Conservation (phyloP, 1,284 basidiomycete species). For the Moniliophthora roreri region DNA sequence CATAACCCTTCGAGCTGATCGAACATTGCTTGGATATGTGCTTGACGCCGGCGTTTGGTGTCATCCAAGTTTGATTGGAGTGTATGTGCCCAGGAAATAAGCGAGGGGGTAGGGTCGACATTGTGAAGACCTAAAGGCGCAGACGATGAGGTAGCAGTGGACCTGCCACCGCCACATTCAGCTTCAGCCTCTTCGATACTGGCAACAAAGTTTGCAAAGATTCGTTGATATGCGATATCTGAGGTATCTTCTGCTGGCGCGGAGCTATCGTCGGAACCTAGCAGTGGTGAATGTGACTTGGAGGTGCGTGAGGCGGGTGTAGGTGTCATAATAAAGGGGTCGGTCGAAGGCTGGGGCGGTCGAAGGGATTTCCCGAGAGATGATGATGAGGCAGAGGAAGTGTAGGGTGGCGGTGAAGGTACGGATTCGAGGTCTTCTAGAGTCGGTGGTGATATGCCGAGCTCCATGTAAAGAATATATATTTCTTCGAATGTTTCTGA, state of each 20-base stretch:
- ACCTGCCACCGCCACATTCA: conserved; percentile 40
- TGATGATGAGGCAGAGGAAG: conserved; percentile 7
- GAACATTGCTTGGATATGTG: conserved; percentile 82
- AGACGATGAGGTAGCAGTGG: conserved; percentile 16
- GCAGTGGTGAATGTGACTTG: conserved; percentile 28
- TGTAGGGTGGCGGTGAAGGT: conserved; percentile 36
- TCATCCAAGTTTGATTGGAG: conserved; percentile 64
- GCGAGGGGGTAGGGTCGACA: conserved; percentile 66
- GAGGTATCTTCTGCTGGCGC: conserved; percentile 24
- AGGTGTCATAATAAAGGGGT: conserved; percentile 58
- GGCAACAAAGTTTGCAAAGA: conserved; percentile 61
- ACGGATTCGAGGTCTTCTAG: conserved; percentile 39
- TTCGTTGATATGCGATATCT: conserved; percentile 52
- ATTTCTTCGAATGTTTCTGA: conserved; percentile 66
- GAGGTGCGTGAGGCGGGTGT: conserved; percentile 43
- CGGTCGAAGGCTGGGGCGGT: conserved; percentile 33
- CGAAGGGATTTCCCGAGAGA: conserved; percentile 6
- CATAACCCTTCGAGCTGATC: conserved; percentile 84
- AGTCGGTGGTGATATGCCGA: conserved; percentile 64
- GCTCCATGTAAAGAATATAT: conserved; percentile 77
- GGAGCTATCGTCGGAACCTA: conserved; percentile 28
- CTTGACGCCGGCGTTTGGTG: conserved; percentile 66
- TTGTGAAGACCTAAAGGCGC: conserved; percentile 46
- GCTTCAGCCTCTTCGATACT: conserved; percentile 61
- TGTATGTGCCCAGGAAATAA: conserved; percentile 63